Base-by-base conservation (phyloP, 208 protist genomes). In the Leishmania turanica region DNA sequence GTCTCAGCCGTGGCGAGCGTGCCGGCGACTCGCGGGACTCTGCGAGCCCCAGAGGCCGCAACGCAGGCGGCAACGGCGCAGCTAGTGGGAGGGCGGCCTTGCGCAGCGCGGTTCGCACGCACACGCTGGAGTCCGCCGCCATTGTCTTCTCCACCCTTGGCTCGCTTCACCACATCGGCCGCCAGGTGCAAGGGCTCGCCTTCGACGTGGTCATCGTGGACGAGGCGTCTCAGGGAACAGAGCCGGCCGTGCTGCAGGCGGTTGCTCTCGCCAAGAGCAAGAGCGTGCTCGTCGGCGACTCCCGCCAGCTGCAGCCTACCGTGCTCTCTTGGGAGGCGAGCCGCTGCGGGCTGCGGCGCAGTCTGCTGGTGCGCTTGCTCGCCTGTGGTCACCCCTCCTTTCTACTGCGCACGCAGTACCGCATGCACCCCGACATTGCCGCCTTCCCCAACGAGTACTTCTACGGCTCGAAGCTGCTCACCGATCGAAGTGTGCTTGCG, bases 121-220 rank as follows among this genome's bases (percentile, higher is more conserved):
- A 88, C n/a, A n/a, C 87, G 27, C 51, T 96, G 49, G 51, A 71
- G 45, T 80, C 77, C 5, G 88, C 91, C 19, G 45, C 77, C 27
- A 75, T 98, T 6, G 78, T 96, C 69, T 96, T 89, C 80, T 90
- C 88, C 53, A 98, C 95, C 24, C 83, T 98, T 24, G 95, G 95
- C 71, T 98, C 95, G 17, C 84, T 98, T n/a, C 87, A 87, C 72
- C 90, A 94, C 60, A 54, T 96, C 0, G 78, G 88, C 47, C 86
- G 89, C 5, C 19, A 80, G 13, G 82, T 88, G n/a, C 24, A 73
- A 7, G 79, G 84, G 6, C 24, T 90, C 53, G 31, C 78, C 42
- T 97, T 96, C 77, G 95, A 97, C 78, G 81, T 91, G 0, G 96
- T 98, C 45, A 88, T 99, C 45, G 88, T 98, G 58, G 97, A 99